Conservation (phyloP, 176 grass and related monocot genomes). For the Saccharum officinarum region DNA sequence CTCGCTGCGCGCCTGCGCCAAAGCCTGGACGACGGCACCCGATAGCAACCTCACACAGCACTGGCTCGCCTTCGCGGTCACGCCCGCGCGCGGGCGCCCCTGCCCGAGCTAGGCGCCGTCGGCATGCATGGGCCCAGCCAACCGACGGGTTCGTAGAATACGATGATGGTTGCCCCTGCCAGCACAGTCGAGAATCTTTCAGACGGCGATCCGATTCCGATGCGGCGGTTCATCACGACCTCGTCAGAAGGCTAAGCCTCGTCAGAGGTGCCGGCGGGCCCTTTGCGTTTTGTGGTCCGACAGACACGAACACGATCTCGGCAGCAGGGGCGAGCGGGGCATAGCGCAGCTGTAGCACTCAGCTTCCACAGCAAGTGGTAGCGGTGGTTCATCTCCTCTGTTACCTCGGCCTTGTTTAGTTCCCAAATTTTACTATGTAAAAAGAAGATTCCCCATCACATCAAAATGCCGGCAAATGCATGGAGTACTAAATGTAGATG, state of each 20-base stretch:
- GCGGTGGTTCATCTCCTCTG: no score
- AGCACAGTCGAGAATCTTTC: neutral
- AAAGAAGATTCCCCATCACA: no score
- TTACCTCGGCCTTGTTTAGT: no score
- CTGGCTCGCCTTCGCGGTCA: neutral
- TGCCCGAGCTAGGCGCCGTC: neutral
- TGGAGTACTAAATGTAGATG: no score
- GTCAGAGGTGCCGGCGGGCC: no score
- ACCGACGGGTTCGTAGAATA: neutral
- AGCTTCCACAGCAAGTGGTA: neutral
- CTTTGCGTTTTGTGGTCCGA: neutral
- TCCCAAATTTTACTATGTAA: no score
- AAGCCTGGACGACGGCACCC: neutral
- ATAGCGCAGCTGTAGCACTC: neutral
- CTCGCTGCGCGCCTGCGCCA: neutral
- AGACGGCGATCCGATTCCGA: no score
- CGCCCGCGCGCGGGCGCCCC: no score
- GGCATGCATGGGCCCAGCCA: neutral
- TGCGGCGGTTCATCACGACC: no score
- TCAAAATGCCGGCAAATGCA: no score
- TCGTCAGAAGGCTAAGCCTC: no score
- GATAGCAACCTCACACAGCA: slow-evolving; percentile 4
- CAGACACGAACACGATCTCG: neutral
- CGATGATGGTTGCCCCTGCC: neutral
- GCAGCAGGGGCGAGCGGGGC: no score